These are phyloP conservation scores for Effrenium voratum DNA, from an alignment of 73 alveolate genomes.

Conservation along the genomic window DNA sequence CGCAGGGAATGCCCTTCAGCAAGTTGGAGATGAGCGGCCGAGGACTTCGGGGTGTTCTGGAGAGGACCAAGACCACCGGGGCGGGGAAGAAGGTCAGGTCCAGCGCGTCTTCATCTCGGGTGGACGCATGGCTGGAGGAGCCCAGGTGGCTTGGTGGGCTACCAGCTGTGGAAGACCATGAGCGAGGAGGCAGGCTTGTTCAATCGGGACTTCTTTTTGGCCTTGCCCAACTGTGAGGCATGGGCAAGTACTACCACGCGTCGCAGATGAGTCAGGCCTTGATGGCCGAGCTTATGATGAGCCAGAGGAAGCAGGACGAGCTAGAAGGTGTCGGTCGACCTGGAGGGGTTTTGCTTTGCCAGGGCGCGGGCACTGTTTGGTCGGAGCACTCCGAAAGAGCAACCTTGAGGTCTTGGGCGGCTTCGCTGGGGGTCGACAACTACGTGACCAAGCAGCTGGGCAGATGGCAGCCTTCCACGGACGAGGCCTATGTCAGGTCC, in stretches of 20 bases:
- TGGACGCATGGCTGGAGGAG: background rate
- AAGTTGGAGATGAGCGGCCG: background rate
- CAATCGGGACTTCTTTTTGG: background rate
- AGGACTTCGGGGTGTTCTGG: background rate
- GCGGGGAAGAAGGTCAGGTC: background rate
- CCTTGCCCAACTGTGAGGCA: background rate
- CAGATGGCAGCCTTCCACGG: background rate
- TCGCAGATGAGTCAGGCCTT: background rate
- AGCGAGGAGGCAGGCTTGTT: background rate
- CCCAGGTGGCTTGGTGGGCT: no score
- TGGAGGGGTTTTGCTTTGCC: no score
- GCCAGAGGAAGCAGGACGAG: no score
- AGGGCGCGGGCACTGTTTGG: no score
- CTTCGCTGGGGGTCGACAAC: no score
- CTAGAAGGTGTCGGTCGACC: no score
- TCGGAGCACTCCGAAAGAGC: background rate
- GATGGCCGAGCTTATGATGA: no score
- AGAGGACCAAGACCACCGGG: background rate
- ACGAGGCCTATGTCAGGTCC: background rate
- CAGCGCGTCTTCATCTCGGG: background rate
- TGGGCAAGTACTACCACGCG: background rate
- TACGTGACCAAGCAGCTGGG: background rate
- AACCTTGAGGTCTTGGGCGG: constrained; percentile 2
- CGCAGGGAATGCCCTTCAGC: background rate
- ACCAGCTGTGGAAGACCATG: background rate